Conservation (phyloP, 2,329 filamentous ascomycete species). For the Venturia carpophila region DNA sequence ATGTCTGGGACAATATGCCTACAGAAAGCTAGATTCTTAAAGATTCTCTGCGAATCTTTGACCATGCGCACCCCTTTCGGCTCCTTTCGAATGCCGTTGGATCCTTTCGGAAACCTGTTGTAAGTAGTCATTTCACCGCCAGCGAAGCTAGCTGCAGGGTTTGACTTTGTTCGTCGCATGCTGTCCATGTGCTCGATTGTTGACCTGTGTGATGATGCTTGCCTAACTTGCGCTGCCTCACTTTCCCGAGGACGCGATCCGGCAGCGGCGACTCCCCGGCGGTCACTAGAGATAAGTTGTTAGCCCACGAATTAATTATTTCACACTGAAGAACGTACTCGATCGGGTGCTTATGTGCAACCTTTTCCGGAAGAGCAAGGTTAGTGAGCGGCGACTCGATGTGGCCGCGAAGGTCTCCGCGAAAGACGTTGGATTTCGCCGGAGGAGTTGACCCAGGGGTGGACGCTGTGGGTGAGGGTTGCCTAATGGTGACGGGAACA, state of each 20-base stretch:
- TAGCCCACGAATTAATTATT: not conserved
- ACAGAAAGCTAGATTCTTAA: conserved; percentile 30
- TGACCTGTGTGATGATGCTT: not conserved
- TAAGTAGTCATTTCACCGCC: not conserved
- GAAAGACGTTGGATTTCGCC: no score
- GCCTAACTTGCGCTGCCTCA: not conserved
- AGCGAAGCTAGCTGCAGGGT: not conserved
- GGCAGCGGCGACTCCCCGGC: not conserved
- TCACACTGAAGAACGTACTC: not conserved
- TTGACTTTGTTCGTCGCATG: not conserved
- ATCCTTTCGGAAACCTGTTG: conserved; percentile 6
- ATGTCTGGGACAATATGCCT: conserved; percentile 10
- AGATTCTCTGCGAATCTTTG: conserved; percentile 28
- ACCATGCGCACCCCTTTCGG: conserved; percentile 20
- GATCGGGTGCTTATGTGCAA: not conserved
- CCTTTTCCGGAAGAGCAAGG: not conserved
- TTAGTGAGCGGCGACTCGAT: not conserved
- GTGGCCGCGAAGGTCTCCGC: not conserved
- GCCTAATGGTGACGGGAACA: no score
- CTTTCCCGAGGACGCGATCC: not conserved
- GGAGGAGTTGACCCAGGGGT: no score
- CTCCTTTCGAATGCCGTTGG: conserved; percentile 5
- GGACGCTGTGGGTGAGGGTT: no score
- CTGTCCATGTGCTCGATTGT: not conserved
- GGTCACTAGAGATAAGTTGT: not conserved